Percentiles rank a stretch among this genome's conserved stretches.
Conservation (phyloP, 768 basidiomycete genomes). For the button mushroom (Agaricus bisporus) region DNA sequence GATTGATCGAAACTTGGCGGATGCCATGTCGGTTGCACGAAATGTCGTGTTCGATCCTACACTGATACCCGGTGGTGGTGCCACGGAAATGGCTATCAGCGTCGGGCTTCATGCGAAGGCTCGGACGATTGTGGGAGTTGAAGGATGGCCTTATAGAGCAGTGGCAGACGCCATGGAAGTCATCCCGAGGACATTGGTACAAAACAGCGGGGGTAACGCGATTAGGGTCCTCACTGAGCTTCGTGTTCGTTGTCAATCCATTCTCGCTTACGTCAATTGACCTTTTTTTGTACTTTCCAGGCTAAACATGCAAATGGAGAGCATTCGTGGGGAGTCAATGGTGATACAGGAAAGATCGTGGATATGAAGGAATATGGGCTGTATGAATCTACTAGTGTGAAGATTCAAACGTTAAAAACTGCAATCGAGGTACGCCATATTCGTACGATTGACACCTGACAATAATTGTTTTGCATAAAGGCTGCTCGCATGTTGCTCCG, state of each 20-base stretch:
- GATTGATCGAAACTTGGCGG: slow-evolving; percentile 94
- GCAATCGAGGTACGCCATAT: slow-evolving; percentile 72
- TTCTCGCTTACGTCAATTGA: background rate
- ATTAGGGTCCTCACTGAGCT: slow-evolving; percentile 92
- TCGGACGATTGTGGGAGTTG: slow-evolving; percentile 76
- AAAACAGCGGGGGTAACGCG: slow-evolving; percentile 93
- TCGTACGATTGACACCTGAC: background rate
- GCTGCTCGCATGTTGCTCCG: slow-evolving; percentile 88
- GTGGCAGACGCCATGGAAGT: slow-evolving; percentile 97
- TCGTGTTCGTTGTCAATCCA: slow-evolving; percentile 48
- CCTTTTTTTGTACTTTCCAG: slow-evolving; percentile 28
- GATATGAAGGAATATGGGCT: slow-evolving; percentile 95
- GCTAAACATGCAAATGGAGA: slow-evolving; percentile 94
- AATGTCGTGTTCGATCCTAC: slow-evolving; percentile 95
- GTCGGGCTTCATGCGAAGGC: slow-evolving; percentile 82
- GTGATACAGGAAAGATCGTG: slow-evolving; percentile 91
- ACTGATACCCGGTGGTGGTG: slow-evolving; percentile 94
- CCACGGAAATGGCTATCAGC: slow-evolving; percentile 96
- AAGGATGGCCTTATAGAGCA: slow-evolving; percentile 86
- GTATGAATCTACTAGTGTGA: slow-evolving; percentile 94
- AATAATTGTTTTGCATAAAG: slow-evolving; percentile 24
- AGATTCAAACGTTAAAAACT: slow-evolving; percentile 97
- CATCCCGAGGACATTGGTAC: slow-evolving; percentile 89
- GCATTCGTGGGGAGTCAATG: slow-evolving; percentile 90
- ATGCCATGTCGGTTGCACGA: slow-evolving; percentile 95